phyloP scores from a whole-genome alignment of 306 rosid species.

The Lupinus albus region DNA sequence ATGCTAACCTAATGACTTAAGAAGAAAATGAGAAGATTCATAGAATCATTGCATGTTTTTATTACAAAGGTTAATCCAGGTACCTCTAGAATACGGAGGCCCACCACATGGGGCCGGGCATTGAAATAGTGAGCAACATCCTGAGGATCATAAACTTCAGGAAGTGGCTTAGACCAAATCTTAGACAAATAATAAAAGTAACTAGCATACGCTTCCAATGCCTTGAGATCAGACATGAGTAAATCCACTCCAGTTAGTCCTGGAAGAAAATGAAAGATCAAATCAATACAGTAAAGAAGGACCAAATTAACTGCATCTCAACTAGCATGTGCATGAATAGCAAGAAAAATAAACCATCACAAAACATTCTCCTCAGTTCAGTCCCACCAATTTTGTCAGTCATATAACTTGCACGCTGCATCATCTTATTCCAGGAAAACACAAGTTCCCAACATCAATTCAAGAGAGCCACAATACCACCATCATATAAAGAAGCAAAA shows the following conservation, averaged over 20 bases:
- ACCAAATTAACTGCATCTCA: no score
- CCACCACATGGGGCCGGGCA: slow-evolving; percentile 80
- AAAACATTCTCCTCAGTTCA: no score
- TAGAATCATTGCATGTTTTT: background rate
- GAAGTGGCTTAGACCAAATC: slow-evolving; percentile 90
- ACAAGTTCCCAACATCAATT: no score
- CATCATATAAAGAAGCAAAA: no score
- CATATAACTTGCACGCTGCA: no score
- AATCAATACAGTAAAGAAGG: slow-evolving; percentile 6
- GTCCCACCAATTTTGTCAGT: no score
- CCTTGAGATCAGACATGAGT: slow-evolving; percentile 81
- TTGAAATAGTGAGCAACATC: slow-evolving; percentile 72
- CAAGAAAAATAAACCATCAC: no score
- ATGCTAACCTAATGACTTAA: slow-evolving; percentile 10
- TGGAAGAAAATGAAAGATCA: slow-evolving; percentile 39
- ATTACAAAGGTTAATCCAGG: slow-evolving; percentile 16
- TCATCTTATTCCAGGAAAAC: no score
- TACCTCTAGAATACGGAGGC: slow-evolving; percentile 83
- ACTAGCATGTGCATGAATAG: no score
- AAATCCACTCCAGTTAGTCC: slow-evolving; percentile 77
- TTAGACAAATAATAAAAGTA: slow-evolving; percentile 69
- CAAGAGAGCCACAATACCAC: no score
- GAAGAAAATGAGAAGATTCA: background rate
- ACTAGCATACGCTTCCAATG: slow-evolving; percentile 73
- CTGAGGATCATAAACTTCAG: slow-evolving; percentile 80